A percentile compares a stretch with the other conserved stretches of the same genome.
phyloP scores from a whole-genome alignment of 257 asterid genomes.

The Nicotiana attenuata region DNA sequence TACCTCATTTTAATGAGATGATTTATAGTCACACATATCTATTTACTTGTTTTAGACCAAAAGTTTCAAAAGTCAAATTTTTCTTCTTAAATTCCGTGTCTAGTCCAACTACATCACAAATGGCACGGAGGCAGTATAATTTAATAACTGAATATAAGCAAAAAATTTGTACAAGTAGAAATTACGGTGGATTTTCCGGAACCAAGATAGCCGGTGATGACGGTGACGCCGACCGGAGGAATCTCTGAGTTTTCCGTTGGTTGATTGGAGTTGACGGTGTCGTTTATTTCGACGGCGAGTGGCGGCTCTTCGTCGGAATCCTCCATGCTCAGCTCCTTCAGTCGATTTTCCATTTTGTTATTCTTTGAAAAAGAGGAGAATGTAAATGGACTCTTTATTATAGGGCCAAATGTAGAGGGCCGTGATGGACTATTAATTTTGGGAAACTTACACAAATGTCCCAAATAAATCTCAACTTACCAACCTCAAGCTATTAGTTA shows the following conservation, averaged over 20 bases:
- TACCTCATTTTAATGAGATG: no score
- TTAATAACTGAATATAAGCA: background rate
- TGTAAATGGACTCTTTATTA: background rate
- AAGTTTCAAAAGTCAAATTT: no score
- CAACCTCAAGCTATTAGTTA: no score
- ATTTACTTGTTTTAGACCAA: no score
- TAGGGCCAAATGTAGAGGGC: background rate
- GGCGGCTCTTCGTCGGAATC: slow-evolving; percentile 84
- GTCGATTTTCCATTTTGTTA: background rate
- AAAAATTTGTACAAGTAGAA: background rate
- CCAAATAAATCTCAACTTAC: no score
- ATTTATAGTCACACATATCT: no score
- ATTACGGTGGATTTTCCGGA: slow-evolving; percentile 97
- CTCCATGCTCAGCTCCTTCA: slow-evolving; percentile 36
- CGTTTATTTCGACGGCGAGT: slow-evolving; percentile 62
- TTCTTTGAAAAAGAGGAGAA: background rate
- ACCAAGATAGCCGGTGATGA: slow-evolving; percentile 95
- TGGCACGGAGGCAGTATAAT: no score
- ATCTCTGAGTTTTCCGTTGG: slow-evolving; percentile 25
- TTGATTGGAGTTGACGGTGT: slow-evolving; percentile 18
- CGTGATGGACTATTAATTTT: background rate
- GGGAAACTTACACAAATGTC: no score
- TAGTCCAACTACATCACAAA: no score
- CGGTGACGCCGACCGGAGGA: slow-evolving; percentile 81
- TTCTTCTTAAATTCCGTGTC: no score